Conservation (phyloP, 345 rosid species). For the Gossypium anomalum region DNA sequence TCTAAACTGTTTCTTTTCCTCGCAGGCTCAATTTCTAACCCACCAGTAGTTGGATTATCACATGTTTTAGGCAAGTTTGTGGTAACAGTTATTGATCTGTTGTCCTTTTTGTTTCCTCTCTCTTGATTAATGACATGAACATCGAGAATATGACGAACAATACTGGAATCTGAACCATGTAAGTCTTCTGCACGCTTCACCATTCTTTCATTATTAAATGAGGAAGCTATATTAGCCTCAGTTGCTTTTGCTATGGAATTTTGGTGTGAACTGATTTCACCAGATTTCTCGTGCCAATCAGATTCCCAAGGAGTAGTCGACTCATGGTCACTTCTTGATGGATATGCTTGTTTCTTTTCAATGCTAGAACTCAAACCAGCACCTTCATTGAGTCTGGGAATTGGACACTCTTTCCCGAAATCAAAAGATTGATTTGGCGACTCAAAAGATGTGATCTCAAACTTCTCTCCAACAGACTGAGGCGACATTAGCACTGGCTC, state of each 20-base stretch:
- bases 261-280: conserved; percentile 9
- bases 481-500: conserved; percentile 18
- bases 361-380: not conserved
- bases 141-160: conserved; percentile 36
- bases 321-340: conserved; percentile 16
- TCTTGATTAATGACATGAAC: conserved; percentile 33
- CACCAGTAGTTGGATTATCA: not conserved
- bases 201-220: conserved; percentile 17
- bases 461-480: conserved; percentile 24
- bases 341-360: too few species aligned
- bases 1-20: conserved; percentile 45
- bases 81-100: not conserved
- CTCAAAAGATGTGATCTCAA: conserved; percentile 23
- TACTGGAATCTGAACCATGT: not conserved
- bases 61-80: not conserved
- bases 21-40: conserved; percentile 26
- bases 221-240: conserved; percentile 9
- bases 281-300: conserved; percentile 19
- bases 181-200: conserved; percentile 17
- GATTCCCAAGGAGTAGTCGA: conserved; percentile 13
- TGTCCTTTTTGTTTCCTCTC: not conserved
- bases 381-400: conserved; percentile 23
- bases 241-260: conserved; percentile 20
- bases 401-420: conserved; percentile 39
- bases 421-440: conserved; percentile 24